Conservation (phyloP, 106 monocot species). For the Allium fistulosum region DNA sequence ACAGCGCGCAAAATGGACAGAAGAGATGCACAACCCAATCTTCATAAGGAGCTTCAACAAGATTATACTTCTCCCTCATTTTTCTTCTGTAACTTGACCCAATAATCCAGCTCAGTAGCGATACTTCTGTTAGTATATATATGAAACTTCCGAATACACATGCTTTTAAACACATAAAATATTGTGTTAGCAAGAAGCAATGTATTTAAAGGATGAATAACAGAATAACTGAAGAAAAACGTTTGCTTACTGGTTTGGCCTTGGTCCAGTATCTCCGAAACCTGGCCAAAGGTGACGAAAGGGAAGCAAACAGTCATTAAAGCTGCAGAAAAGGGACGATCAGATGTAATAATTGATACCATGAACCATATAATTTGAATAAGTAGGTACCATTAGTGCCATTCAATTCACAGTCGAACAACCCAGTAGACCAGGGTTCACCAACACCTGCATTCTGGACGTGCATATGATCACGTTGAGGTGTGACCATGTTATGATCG, state of each 20-base stretch:
- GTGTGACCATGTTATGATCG: background rate
- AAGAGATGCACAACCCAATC: constrained; percentile 57
- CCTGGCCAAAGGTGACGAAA: constrained; percentile 60
- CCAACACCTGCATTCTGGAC: constrained; percentile 2
- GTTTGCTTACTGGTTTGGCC: constrained; percentile 39
- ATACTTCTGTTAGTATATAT: constrained; percentile 39
- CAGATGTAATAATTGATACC: background rate
- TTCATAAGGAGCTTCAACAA: constrained; percentile 49
- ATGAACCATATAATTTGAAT: background rate
- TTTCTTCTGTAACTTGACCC: constrained; percentile 35
- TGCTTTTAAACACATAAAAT: constrained; percentile 2
- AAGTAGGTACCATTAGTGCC: constrained; percentile 11
- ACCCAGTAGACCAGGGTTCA: constrained; percentile 18
- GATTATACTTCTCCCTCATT: constrained; percentile 38
- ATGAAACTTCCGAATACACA: constrained; percentile 36
- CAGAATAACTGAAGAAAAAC: background rate
- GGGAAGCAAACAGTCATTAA: constrained; percentile 54
- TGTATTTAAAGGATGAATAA: background rate
- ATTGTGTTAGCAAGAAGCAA: background rate
- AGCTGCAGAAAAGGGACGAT: constrained; percentile 8
- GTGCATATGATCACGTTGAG: background rate
- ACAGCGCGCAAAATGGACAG: constrained; percentile 51
- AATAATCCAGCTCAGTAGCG: constrained; percentile 28
- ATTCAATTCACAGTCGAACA: constrained; percentile 20
- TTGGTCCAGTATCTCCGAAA: constrained; percentile 49